These are phyloP conservation scores for Ogataea pilisensis DNA, from an alignment of 805 yeast species.

Conservation along the genomic window DNA sequence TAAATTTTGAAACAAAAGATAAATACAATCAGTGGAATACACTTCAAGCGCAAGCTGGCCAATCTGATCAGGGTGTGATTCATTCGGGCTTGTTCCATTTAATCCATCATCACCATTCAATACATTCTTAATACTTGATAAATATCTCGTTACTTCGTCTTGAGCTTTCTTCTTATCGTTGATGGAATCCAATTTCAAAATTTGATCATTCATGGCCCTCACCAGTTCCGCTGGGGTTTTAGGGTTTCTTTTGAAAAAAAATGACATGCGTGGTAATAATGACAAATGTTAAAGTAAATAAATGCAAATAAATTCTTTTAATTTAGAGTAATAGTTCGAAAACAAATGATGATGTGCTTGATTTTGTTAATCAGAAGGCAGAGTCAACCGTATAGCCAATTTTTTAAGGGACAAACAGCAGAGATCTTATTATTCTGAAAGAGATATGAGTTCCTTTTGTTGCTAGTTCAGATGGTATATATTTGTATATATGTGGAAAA, in stretches of 20 bases:
- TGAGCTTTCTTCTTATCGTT: slow-evolving; percentile 45
- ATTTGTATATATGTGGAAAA: too few relatives aligned
- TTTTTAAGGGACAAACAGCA: too few relatives aligned
- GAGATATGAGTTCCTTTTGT: too few relatives aligned
- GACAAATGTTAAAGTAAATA: not conserved
- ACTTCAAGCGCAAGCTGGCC: slow-evolving; percentile 77
- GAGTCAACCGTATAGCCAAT: too few relatives aligned
- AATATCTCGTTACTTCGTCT: slow-evolving; percentile 68
- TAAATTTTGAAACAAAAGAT: slow-evolving; percentile 54
- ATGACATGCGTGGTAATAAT: slow-evolving; percentile 71
- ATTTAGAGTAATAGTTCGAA: too few relatives aligned
- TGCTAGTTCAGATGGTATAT: too few relatives aligned
- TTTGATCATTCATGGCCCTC: slow-evolving; percentile 68
- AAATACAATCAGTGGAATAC: slow-evolving; percentile 65
- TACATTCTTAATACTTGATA: slow-evolving; percentile 60
- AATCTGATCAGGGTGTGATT: slow-evolving; percentile 64
- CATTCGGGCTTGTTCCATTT: slow-evolving; percentile 35
- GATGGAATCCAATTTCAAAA: slow-evolving; percentile 51
- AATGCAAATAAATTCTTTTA: too few relatives aligned
- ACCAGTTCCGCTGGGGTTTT: slow-evolving; percentile 86
- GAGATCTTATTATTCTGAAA: too few relatives aligned
- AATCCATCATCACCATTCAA: slow-evolving; percentile 46
- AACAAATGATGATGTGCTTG: too few relatives aligned
- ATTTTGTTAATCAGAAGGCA: too few relatives aligned
- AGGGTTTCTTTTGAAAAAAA: slow-evolving; percentile 85